Evolutionary conservation across 2,329 filamentous ascomycete species (phyloP).

Genomic region (Claviceps maximensis): DNA sequence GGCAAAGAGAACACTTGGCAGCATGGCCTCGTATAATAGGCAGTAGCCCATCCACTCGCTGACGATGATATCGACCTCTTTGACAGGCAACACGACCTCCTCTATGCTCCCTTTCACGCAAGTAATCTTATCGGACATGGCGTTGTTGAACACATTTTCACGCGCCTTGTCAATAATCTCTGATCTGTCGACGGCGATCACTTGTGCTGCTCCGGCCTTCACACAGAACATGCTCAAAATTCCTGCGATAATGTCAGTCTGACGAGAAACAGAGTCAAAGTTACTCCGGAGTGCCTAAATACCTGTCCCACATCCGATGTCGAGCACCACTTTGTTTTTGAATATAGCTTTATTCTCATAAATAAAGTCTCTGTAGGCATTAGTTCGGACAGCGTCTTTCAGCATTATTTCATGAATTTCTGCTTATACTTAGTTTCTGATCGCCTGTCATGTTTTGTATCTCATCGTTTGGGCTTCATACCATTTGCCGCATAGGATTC

Average conservation of each 20-base stretch:
- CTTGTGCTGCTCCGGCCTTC: slow-evolving; percentile 71
- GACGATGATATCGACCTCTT: slow-evolving; percentile 83
- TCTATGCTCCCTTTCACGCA: slow-evolving; percentile 79
- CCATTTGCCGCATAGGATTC: slow-evolving; percentile 51
- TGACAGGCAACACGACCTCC: slow-evolving; percentile 65
- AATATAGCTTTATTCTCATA: slow-evolving; percentile 85
- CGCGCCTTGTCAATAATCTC: slow-evolving; percentile 78
- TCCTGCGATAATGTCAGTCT: slow-evolving; percentile 28
- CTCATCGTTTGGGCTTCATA: slow-evolving; percentile 21
- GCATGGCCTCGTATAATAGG: slow-evolving; percentile 88
- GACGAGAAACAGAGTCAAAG: not conserved
- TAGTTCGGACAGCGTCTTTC: slow-evolving; percentile 76
- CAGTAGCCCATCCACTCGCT: slow-evolving; percentile 98
- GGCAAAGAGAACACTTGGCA: slow-evolving; percentile 81
- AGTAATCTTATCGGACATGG: slow-evolving; percentile 58
- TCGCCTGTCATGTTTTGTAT: not conserved
- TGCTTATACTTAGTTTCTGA: slow-evolving; percentile 16
- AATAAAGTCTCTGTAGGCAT: slow-evolving; percentile 89
- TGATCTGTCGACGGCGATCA: slow-evolving; percentile 86
- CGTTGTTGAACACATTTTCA: slow-evolving; percentile 74
- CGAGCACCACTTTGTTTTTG: slow-evolving; percentile 72
- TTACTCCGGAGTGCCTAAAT: slow-evolving; percentile 9
- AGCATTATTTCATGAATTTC: slow-evolving; percentile 95
- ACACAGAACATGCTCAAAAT: slow-evolving; percentile 94
- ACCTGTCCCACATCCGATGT: slow-evolving; percentile 75